phyloP scores from a whole-genome alignment of 306 rosid genomes.

The Erythrophleum fordii region DNA sequence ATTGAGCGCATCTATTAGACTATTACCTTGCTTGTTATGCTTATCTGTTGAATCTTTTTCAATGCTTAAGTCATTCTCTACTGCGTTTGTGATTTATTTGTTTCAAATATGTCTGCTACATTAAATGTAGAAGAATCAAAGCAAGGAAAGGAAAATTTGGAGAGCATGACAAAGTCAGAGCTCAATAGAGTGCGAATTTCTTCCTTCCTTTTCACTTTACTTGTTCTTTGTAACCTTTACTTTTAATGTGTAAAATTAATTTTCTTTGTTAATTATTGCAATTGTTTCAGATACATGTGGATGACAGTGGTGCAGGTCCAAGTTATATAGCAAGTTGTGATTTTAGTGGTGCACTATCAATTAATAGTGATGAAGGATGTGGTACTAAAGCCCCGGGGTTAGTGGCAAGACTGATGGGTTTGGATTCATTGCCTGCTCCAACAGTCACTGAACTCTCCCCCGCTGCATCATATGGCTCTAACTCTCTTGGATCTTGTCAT shows the following conservation, averaged over 20 bases:
- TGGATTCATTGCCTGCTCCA: constrained; percentile 78
- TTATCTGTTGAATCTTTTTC: constrained; percentile 16
- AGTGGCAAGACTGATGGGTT: constrained; percentile 96
- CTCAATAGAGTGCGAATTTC: constrained; percentile 55
- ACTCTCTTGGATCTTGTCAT: constrained; percentile 51
- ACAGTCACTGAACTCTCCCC: constrained; percentile 54
- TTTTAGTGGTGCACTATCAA: constrained; percentile 58
- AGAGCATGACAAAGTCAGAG: constrained; percentile 50
- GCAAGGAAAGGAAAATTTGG: constrained; percentile 70
- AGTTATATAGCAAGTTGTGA: constrained; percentile 58
- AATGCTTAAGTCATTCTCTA: constrained; percentile 11
- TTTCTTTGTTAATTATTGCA: constrained; percentile 24
- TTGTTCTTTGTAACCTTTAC: background rate
- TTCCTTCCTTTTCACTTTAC: constrained; percentile 6
- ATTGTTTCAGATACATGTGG: constrained; percentile 60
- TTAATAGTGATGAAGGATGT: constrained; percentile 68
- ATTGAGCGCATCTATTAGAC: background rate
- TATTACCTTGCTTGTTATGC: constrained; percentile 13
- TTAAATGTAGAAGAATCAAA: constrained; percentile 52
- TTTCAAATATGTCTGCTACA: constrained; percentile 31
- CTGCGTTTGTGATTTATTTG: background rate
- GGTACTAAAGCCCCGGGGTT: constrained; percentile 77
- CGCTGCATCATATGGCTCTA: constrained; percentile 44
- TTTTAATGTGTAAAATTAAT: background rate
- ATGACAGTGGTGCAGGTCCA: constrained; percentile 60